Percentiles rank a stretch among this genome's conserved stretches.
phyloP scores from a whole-genome alignment of 441 rosid species.

The Dalechampia spathulata region DNA sequence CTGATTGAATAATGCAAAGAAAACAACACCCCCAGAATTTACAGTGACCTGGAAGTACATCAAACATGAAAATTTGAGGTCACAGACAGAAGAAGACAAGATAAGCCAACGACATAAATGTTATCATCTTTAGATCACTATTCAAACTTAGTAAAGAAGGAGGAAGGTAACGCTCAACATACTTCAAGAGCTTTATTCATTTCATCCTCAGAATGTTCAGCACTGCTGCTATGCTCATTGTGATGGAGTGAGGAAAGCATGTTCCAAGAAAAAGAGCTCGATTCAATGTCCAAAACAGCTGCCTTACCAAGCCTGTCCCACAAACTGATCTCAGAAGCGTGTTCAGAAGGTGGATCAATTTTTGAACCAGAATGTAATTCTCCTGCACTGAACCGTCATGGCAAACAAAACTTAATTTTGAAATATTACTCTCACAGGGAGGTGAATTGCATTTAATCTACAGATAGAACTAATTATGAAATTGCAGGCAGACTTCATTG shows the following conservation, averaged over 20 bases:
- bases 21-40: conserved; percentile 99
- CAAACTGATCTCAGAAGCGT: conserved; percentile 57
- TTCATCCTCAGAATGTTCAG: conserved; percentile 89
- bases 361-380: conserved; percentile 43
- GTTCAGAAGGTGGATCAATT: conserved; percentile 39
- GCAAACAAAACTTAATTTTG: background rate
- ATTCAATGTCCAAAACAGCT: conserved; percentile 58
- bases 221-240: conserved; percentile 84
- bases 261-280: conserved; percentile 71
- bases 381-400: conserved; percentile 58
- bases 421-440: background rate
- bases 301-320: conserved; percentile 97
- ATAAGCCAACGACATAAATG: background rate
- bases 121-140: background rate
- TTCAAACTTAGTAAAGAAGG: background rate
- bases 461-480: background rate
- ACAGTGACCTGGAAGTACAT: conserved; percentile 69
- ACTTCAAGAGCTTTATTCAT: conserved; percentile 89
- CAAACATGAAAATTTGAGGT: conserved; percentile 23
- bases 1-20: conserved; percentile 86
- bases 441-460: background rate
- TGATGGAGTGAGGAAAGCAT: conserved; percentile 95
- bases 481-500: background rate
- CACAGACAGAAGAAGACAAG: conserved; percentile 9
- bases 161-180: conserved; percentile 7